Evolutionary conservation across 2,329 filamentous ascomycete species (phyloP).

Genomic region (Xylaria sp.): DNA sequence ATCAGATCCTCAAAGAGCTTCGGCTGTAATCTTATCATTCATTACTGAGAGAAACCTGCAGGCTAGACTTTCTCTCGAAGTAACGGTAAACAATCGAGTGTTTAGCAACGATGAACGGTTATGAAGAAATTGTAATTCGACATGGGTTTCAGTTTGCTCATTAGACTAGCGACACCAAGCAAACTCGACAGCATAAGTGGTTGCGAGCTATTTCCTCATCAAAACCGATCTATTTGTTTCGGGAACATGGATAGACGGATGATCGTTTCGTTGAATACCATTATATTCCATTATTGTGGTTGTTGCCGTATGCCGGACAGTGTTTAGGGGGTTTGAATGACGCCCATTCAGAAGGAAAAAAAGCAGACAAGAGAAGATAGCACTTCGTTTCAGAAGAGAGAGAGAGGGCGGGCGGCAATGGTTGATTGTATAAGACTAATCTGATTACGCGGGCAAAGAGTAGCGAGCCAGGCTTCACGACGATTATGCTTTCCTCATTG

Average conservation of each 20-base stretch:
- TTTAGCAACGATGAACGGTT: background rate
- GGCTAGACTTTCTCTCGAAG: conserved; percentile 8
- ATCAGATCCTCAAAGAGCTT: conserved; percentile 89
- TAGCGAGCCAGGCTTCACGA: conserved; percentile 45
- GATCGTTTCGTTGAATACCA: conserved; percentile 41
- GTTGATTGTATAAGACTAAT: conserved; percentile 47
- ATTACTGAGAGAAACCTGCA: conserved; percentile 14
- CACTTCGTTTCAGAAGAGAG: background rate
- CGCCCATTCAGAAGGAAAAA: conserved; percentile 26
- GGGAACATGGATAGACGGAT: conserved; percentile 33
- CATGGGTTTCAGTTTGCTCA: conserved; percentile 9
- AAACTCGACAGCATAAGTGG: conserved; percentile 11
- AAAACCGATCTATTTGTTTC: conserved; percentile 31
- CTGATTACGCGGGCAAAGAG: conserved; percentile 40
- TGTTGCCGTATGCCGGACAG: conserved; percentile 16
- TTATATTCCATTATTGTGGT: conserved; percentile 21
- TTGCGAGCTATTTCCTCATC: conserved; percentile 30
- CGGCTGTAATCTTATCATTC: conserved; percentile 67
- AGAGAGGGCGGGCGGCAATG: conserved; percentile 8
- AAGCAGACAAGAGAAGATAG: conserved; percentile 15
- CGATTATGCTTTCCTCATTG: conserved; percentile 46
- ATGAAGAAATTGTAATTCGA: conserved; percentile 1
- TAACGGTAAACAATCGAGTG: background rate
- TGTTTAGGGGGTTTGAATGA: conserved; percentile 9
- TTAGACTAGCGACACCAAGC: conserved; percentile 5